phyloP scores from a whole-genome alignment of 78 protist genomes.

The Salpingoeca rosetta region DNA sequence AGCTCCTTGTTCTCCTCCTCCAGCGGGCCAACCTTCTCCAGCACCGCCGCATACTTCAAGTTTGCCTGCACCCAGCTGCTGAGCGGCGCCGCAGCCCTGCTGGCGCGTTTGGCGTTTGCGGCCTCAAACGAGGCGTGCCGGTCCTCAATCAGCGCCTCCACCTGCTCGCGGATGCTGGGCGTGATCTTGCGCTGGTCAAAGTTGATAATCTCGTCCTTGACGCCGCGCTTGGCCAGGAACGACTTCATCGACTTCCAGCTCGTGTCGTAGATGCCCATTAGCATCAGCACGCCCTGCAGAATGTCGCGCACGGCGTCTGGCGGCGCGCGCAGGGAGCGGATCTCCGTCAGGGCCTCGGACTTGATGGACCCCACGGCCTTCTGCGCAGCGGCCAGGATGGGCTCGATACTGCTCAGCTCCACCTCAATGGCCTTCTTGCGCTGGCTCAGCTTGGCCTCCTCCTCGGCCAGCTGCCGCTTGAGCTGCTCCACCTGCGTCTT shows the following conservation, averaged over 20 bases:
- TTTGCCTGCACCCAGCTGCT: slow-evolving; percentile 78
- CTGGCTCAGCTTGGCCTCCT: slow-evolving; percentile 25
- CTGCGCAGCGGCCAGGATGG: slow-evolving; percentile 64
- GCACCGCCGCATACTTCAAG: slow-evolving; percentile 34
- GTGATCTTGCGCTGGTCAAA: slow-evolving; percentile 47
- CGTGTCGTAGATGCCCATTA: slow-evolving; percentile 62
- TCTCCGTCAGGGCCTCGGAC: slow-evolving; percentile 43
- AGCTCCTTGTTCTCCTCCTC: slow-evolving; percentile 8
- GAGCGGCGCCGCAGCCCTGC: slow-evolving; percentile 70
- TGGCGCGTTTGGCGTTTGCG: slow-evolving; percentile 35
- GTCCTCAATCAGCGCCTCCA: slow-evolving; percentile 22
- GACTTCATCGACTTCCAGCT: slow-evolving; percentile 66
- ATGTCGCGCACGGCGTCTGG: slow-evolving; percentile 53
- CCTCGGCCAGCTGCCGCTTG: slow-evolving; percentile 8
- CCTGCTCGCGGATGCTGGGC: background rate
- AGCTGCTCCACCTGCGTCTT: slow-evolving; percentile 37
- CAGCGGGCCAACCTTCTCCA: slow-evolving; percentile 32
- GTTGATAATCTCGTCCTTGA: slow-evolving; percentile 46
- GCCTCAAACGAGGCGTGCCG: slow-evolving; percentile 42
- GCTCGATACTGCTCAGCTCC: slow-evolving; percentile 45
- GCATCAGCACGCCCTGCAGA: slow-evolving; percentile 59
- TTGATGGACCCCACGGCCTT: slow-evolving; percentile 50
- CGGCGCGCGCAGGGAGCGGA: slow-evolving; percentile 54
- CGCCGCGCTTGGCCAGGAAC: slow-evolving; percentile 37
- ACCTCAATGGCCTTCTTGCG: slow-evolving; percentile 33